Percentiles rank a stretch among this genome's conserved stretches.
Evolutionary conservation across 2,329 filamentous ascomycete genomes (phyloP).

Genomic region (Xylariaceae sp.): DNA sequence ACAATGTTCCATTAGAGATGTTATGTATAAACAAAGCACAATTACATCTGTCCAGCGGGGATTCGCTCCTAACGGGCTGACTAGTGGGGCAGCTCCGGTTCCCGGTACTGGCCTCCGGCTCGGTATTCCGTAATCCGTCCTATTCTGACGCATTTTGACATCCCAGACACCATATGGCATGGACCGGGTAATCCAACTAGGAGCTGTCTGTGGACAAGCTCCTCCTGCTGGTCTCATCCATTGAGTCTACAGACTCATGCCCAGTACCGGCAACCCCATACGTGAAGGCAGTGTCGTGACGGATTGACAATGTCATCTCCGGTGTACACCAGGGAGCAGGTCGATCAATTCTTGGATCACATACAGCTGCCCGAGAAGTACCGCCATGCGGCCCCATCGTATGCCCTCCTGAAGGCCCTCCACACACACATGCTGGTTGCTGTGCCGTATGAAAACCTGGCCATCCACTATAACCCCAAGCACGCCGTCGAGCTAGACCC

Average conservation of each 20-base stretch:
- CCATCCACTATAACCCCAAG: constrained; percentile 46
- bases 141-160: not conserved
- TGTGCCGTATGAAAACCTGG: constrained; percentile 55
- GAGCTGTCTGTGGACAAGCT: too few species aligned
- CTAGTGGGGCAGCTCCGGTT: not conserved
- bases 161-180: too few species aligned
- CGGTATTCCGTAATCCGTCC: too few species aligned
- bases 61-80: too few species aligned
- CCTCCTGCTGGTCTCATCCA: too few species aligned
- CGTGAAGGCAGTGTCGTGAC: not conserved
- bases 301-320: constrained; percentile 11
- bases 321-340: constrained; percentile 17
- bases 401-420: constrained; percentile 16
- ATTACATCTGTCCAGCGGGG: too few species aligned
- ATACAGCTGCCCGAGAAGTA: constrained; percentile 19
- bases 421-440: constrained; percentile 31
- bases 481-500: constrained; percentile 43
- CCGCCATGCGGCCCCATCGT: constrained; percentile 19
- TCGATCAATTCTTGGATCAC: constrained; percentile 21
- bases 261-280: too few species aligned
- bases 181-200: too few species aligned
- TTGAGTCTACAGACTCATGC: too few species aligned
- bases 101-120: too few species aligned
- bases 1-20: too few species aligned
- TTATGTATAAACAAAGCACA: too few species aligned